Evolutionary conservation across 306 rosid species (phyloP), one percentile per base, ranked within the genome.

Genomic region (Echinosophora koreensis): DNA sequence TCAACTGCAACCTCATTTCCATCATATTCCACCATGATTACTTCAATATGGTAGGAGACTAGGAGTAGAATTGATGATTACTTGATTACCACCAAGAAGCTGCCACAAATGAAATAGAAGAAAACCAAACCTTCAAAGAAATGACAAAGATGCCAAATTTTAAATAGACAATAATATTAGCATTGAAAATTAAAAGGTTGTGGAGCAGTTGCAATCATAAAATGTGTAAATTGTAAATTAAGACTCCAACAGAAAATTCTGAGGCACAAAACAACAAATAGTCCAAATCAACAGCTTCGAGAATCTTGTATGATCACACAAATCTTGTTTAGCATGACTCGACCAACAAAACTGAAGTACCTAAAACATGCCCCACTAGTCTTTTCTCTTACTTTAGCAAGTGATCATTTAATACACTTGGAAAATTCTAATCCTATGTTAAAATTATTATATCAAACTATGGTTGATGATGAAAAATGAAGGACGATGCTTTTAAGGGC

Each of bases 171-270:
- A 77, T 6, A 59, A 67, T 75, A 55, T 56, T 64, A 78, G 74
- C 70, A 82, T 78, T 79, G 77, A 79, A 75, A 69, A 73, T 49
- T 70, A 16, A 54, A 74, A 64, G 81, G 84, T 70, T 69, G 90
- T 73, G 90, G 92, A 89, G 94, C 83, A 84, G 97, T 84, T 90
- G 84, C 89, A 80, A 87, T 87, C 88, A 90, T 76, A 70, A 49
- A 77, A 80, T 78, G 17, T 65, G 34, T 81, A 80, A 79, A 87
- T 58, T 85, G 84, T 77, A 85, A 63, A 83, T 72, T 71, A 85
- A 85, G 85, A 80, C 51, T 79, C 50, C 54, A 64, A 72, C 69
- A 57, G 83, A 81, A 73, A 74, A 85, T 59, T 79, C 61, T 55
- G 54, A 28, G 82, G 63, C 73, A 67, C 54, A 77, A 84, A 41